Evolutionary conservation across 2,329 filamentous ascomycete species (phyloP), one percentile per base, ranked within the genome.

Genomic region (Penicillium brasilianum): DNA sequence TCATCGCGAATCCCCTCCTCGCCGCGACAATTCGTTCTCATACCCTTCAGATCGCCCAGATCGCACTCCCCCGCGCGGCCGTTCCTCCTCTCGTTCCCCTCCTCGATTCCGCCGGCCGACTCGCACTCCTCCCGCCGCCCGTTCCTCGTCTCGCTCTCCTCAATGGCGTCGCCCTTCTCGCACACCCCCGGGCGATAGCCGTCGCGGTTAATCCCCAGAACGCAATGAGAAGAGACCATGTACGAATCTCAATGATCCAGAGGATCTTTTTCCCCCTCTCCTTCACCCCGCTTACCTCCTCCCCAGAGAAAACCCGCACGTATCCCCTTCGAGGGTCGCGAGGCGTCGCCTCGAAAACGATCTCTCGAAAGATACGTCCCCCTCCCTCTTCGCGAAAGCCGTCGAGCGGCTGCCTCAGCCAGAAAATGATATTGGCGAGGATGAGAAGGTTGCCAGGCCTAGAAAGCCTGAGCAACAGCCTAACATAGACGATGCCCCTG

Each of bases 241-340:
- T 67, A 72, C 74, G 66, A 71, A 75, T 70, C 76, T 77, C 66
- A 76, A 77, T 78, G 78, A 80, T 76, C 79, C 78, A 76, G 76
- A 78, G 70, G 78, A 81, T 79, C 83, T 83, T 73, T 74, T 70
- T 68, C 76, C 79, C 74, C 79, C 78, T 78, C 74, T 78, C 39
- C 74, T 78, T 69, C 78, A 72, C 82, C 81, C 70, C 82, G 82
- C 82, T 86, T 84, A 84, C 83, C 76, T 78, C 80, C 80, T n/a
- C 74, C 77, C 81, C 78, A 85, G 81, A 81, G 74, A 79, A 78
- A 71, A 75, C 62, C 77, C 76, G 69, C 72, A 72, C 67, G 74
- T 75, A 72, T 76, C 70, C 63, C 72, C 76, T 70, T 80, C 77
- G 55, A 68, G 74, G 55, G 77, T 74, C 78, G 72, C 54, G 73